These are phyloP conservation scores for Aspergillus eucalypticola DNA, from an alignment of 2,329 filamentous ascomycete species.

Conservation along the genomic window DNA sequence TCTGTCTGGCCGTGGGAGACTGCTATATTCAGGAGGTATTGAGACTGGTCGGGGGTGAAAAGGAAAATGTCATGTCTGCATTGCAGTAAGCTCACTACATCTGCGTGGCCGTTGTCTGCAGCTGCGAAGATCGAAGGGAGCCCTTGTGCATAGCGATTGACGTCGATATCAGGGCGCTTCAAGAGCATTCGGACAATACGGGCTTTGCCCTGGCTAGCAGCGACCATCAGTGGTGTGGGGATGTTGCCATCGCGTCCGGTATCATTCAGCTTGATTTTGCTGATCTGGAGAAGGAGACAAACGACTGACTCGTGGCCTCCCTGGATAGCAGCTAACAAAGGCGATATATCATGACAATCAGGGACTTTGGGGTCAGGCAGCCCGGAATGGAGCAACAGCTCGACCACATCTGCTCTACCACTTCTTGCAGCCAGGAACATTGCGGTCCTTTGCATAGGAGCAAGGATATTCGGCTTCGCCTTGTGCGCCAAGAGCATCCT, in stretches of 20 bases:
- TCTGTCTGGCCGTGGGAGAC: not conserved
- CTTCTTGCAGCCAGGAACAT: not conserved
- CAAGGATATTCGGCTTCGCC: not conserved
- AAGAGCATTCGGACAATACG: not conserved
- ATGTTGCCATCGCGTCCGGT: not conserved
- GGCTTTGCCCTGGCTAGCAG: not conserved
- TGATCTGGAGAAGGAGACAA: not conserved
- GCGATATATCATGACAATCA: not conserved
- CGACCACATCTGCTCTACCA: not conserved
- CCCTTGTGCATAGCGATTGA: not conserved
- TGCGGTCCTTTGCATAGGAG: not conserved
- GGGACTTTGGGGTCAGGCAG: not conserved
- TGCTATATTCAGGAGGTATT: not conserved
- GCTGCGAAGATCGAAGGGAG: not conserved
- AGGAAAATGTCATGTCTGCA: not conserved
- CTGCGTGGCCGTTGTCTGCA: not conserved
- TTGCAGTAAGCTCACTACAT: not conserved
- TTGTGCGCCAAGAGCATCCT: not conserved
- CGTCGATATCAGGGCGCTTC: not conserved
- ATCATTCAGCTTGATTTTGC: not conserved
- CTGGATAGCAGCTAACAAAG: not conserved
- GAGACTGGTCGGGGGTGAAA: not conserved
- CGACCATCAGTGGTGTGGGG: not conserved
- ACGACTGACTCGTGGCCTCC: not conserved
- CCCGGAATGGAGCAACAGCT: not conserved